phyloP scores from a whole-genome alignment of 345 rosid genomes.

The Camelina hispida region DNA sequence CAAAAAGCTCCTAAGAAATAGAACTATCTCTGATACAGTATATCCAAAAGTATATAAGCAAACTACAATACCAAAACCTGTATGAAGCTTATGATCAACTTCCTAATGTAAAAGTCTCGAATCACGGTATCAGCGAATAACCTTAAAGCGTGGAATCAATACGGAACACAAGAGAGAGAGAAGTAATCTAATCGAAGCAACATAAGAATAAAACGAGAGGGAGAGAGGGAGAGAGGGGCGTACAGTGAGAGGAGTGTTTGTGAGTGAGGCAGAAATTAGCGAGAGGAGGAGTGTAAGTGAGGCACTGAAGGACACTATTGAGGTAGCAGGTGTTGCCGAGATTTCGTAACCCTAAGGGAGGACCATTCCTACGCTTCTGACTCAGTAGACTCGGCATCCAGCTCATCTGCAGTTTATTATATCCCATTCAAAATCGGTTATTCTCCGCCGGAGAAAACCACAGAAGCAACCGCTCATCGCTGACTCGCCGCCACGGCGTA shows the following conservation, averaged over 20 bases:
- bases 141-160: constrained; percentile 4
- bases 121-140: neutral
- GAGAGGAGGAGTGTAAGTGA: constrained; percentile 96
- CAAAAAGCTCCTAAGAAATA: neutral
- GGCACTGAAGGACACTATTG: constrained; percentile 93
- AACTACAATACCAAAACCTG: constrained; percentile 16
- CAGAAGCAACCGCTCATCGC: constrained; percentile 36
- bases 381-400: constrained; percentile 94
- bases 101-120: neutral
- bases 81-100: constrained; percentile 18
- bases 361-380: constrained; percentile 73
- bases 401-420: constrained; percentile 78
- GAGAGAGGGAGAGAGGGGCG: neutral
- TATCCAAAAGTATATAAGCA: neutral
- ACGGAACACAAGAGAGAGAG: neutral
- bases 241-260: constrained; percentile 87
- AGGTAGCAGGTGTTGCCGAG: constrained; percentile 98
- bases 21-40: neutral
- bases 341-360: constrained; percentile 89
- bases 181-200: constrained; percentile 5
- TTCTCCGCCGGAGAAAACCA: constrained; percentile 43
- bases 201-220: neutral
- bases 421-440: constrained; percentile 52
- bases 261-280: constrained; percentile 91
- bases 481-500: constrained; percentile 40